Percentiles rank a stretch among this genome's conserved stretches.
phyloP scores from a whole-genome alignment of 208 protist species.

The Wallacemonas sp. region DNA sequence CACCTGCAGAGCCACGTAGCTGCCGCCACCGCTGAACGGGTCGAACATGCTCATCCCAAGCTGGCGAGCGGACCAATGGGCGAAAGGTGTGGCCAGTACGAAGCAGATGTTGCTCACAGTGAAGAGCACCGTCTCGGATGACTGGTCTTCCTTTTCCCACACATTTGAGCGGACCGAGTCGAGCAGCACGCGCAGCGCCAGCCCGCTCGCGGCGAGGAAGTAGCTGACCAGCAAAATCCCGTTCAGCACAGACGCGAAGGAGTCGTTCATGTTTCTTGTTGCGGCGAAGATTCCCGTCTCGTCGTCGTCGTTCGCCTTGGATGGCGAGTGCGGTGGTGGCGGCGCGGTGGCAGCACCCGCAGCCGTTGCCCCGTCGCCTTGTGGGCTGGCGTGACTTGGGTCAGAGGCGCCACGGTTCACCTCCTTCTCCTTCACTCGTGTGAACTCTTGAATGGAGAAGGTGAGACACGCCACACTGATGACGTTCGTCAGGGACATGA shows the following conservation, averaged over 20 bases:
- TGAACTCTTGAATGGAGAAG: slow-evolving; percentile 44
- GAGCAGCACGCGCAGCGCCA: slow-evolving; percentile 59
- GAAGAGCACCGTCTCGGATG: slow-evolving; percentile 28
- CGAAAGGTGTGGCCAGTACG: slow-evolving; percentile 52
- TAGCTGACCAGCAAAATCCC: slow-evolving; percentile 61
- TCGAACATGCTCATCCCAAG: slow-evolving; percentile 60
- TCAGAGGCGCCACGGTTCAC: background rate
- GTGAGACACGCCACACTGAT: slow-evolving; percentile 49
- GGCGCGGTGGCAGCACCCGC: too few species aligned
- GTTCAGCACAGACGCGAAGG: slow-evolving; percentile 47
- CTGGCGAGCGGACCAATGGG: slow-evolving; percentile 60
- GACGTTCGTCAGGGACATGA: slow-evolving; percentile 29
- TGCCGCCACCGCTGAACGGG: slow-evolving; percentile 63
- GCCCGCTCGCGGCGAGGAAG: slow-evolving; percentile 40
- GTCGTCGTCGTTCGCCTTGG: too few species aligned
- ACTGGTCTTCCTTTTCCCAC: slow-evolving; percentile 31
- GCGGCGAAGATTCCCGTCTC: background rate
- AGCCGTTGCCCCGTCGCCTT: too few species aligned
- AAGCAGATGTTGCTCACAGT: slow-evolving; percentile 39
- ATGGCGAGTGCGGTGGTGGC: too few species aligned
- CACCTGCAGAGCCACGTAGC: slow-evolving; percentile 72
- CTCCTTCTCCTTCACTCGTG: background rate
- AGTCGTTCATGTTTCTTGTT: background rate
- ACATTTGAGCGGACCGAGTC: slow-evolving; percentile 42
- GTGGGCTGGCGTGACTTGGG: too few species aligned